Evolutionary conservation across 2,329 filamentous ascomycete species (phyloP).

Genomic region (Cylindrodendrum hubeiense): DNA sequence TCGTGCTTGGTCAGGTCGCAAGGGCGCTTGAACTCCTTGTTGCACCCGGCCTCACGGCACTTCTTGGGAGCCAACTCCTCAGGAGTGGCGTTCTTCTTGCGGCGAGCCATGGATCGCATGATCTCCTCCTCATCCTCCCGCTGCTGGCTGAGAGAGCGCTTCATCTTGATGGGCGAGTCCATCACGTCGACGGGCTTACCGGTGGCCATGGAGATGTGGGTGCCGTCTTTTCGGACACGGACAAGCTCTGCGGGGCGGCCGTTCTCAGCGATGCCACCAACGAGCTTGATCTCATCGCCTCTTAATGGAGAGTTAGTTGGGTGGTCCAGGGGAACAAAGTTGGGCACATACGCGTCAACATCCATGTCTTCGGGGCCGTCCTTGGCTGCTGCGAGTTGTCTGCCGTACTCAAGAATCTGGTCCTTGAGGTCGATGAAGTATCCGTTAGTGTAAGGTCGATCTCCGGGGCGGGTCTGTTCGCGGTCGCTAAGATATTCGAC

Average conservation of each 20-base stretch:
- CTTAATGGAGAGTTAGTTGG: slow-evolving; percentile 49
- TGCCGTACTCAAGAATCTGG: slow-evolving; percentile 91
- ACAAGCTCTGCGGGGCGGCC: slow-evolving; percentile 88
- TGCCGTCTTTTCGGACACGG: slow-evolving; percentile 83
- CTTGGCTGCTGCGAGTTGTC: slow-evolving; percentile 82
- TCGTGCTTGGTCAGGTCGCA: slow-evolving; percentile 98
- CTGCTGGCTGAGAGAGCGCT: slow-evolving; percentile 76
- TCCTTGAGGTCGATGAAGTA: slow-evolving; percentile 98
- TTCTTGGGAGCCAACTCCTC: slow-evolving; percentile 85
- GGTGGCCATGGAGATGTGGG: slow-evolving; percentile 82
- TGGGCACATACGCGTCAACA: slow-evolving; percentile 66
- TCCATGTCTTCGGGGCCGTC: slow-evolving; percentile 71
- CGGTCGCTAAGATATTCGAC: slow-evolving; percentile 87
- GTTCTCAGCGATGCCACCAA: slow-evolving; percentile 84
- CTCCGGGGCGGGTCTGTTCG: slow-evolving; percentile 85
- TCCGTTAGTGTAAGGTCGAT: slow-evolving; percentile 93
- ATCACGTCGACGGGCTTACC: slow-evolving; percentile 72
- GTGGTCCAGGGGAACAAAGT: slow-evolving; percentile 45
- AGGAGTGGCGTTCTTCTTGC: slow-evolving; percentile 91
- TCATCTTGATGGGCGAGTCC: slow-evolving; percentile 66
- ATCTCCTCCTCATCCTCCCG: slow-evolving; percentile 85
- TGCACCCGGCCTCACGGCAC: slow-evolving; percentile 81
- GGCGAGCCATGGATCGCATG: slow-evolving; percentile 92
- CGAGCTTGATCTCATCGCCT: slow-evolving; percentile 79
- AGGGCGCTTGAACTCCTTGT: slow-evolving; percentile 95